Conservation (phyloP, 208 protist genomes). For the Novymonas esmeraldas region DNA sequence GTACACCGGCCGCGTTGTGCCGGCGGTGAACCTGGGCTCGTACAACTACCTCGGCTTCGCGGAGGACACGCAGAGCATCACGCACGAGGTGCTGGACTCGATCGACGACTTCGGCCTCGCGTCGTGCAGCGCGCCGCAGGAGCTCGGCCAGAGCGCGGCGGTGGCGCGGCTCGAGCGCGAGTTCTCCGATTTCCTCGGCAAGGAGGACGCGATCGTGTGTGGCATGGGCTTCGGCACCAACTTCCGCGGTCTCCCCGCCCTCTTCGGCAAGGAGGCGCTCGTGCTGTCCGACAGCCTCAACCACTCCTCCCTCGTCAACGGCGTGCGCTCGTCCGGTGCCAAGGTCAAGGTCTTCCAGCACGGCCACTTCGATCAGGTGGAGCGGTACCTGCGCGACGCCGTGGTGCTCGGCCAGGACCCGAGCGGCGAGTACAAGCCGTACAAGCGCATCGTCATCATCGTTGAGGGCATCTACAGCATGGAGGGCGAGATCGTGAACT, state of each 20-base stretch:
- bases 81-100: conserved; percentile 74
- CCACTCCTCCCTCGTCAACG: conserved; percentile 98
- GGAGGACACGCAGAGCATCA: conserved; percentile 88
- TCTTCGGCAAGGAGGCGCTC: conserved; percentile 95
- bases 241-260: conserved; percentile 85
- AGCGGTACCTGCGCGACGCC: conserved; percentile 84
- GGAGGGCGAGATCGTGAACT: conserved; percentile 97
- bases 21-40: conserved; percentile 95
- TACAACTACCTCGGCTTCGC: conserved; percentile 99
- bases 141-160: conserved; percentile 62
- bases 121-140: conserved; percentile 63
- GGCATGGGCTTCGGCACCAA: conserved; percentile 94
- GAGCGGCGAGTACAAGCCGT: conserved; percentile 76
- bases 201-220: conserved; percentile 96
- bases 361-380: conserved; percentile 93
- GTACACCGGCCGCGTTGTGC: conserved; percentile 81
- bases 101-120: conserved; percentile 85
- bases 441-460: conserved; percentile 91
- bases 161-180: conserved; percentile 88
- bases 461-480: conserved; percentile 99
- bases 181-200: conserved; percentile 93
- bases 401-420: conserved; percentile 91
- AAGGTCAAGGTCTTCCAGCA: conserved; percentile 95
- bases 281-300: conserved; percentile 96
- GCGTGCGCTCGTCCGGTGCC: conserved; percentile 89